phyloP scores from a whole-genome alignment of 306 rosid genomes.

The Ziziphus jujuba region DNA sequence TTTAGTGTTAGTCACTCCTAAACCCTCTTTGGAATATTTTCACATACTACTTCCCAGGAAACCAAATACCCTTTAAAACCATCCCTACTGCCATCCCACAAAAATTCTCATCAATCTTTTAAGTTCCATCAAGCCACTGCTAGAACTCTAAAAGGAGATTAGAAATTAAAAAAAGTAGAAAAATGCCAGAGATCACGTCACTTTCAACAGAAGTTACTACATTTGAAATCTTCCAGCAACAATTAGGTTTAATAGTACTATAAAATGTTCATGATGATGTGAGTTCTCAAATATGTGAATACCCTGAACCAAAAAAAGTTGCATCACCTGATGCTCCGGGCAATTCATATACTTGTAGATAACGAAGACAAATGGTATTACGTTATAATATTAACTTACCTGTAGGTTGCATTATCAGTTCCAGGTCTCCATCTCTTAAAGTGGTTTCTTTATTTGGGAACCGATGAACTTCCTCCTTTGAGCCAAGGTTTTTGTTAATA shows the following conservation, averaged over 20 bases:
- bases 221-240: background rate
- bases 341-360: slow-evolving; percentile 13
- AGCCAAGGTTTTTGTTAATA: slow-evolving; percentile 51
- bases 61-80: too few relatives aligned
- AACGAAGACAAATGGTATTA: background rate
- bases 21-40: too few relatives aligned
- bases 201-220: background rate
- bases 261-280: too few relatives aligned
- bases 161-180: too few relatives aligned
- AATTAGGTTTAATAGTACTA: background rate
- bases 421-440: slow-evolving; percentile 77
- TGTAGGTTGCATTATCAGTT: slow-evolving; percentile 82
- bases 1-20: too few relatives aligned
- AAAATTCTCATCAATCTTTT: too few relatives aligned
- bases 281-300: slow-evolving; percentile 13
- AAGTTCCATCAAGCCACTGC: too few relatives aligned
- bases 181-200: background rate
- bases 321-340: background rate
- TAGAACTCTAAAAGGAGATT: background rate
- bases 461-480: slow-evolving; percentile 65
- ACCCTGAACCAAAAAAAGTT: slow-evolving; percentile 5
- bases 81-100: too few relatives aligned
- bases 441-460: slow-evolving; percentile 68
- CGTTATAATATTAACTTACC: slow-evolving; percentile 27
- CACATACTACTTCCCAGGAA: too few relatives aligned